Conservation (phyloP, 192 early-diverging fungal species). For the Anaeromyces robustus region DNA sequence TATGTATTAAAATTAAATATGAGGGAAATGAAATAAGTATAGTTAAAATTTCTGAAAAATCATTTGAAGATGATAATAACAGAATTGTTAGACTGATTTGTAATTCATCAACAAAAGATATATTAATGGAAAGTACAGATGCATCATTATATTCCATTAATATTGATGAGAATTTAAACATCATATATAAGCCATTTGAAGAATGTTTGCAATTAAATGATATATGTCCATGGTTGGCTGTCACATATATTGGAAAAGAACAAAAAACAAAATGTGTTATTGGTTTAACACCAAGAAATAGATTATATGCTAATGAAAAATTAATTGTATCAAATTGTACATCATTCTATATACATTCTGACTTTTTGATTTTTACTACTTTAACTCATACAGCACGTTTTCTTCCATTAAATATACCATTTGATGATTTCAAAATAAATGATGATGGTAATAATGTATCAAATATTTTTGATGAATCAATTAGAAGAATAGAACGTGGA, state of each 20-base stretch:
- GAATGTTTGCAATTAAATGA: constrained; percentile 9
- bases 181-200: constrained; percentile 19
- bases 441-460: constrained; percentile 26
- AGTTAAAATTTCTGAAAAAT: constrained; percentile 7
- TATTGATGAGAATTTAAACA: background rate
- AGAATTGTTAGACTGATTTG: constrained; percentile 11
- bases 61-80: background rate
- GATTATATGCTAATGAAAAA: constrained; percentile 60
- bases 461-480: constrained; percentile 48
- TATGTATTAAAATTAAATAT: constrained; percentile 20
- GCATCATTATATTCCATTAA: constrained; percentile 21
- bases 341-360: constrained; percentile 68
- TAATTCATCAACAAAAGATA: constrained; percentile 12
- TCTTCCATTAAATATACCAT: constrained; percentile 24
- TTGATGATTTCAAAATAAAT: constrained; percentile 21
- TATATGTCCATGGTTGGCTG: constrained; percentile 41
- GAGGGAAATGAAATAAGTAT: constrained; percentile 3
- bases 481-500: constrained; percentile 80
- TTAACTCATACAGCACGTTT: constrained; percentile 65
- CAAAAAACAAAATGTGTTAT: constrained; percentile 20
- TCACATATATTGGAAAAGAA: constrained; percentile 9
- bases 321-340: constrained; percentile 62
- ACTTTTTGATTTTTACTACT: constrained; percentile 75
- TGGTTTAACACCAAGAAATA: constrained; percentile 61
- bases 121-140: constrained; percentile 20